phyloP scores from a whole-genome alignment of 352 stramenopile genomes.

The Plasmopara viticola region DNA sequence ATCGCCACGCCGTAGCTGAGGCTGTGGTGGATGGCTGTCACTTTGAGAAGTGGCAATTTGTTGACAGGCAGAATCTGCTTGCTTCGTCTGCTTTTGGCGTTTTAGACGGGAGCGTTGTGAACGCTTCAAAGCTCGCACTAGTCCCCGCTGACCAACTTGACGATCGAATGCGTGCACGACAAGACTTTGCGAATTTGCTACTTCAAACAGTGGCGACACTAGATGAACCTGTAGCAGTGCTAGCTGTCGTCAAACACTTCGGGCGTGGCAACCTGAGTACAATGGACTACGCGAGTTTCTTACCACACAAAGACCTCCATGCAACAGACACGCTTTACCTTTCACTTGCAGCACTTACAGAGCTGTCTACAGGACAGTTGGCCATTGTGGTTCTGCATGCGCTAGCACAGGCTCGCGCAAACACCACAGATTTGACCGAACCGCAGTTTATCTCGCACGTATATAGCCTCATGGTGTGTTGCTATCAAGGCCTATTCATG shows the following conservation, averaged over 20 bases:
- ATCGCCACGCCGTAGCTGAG: slow-evolving; percentile 18
- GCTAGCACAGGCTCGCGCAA: slow-evolving; percentile 26
- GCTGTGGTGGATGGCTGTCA: slow-evolving; percentile 21
- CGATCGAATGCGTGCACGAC: slow-evolving; percentile 24
- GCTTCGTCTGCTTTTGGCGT: slow-evolving; percentile 18
- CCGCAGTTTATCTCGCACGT: slow-evolving; percentile 43
- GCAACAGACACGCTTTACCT: slow-evolving; percentile 29
- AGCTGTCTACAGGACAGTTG: slow-evolving; percentile 45
- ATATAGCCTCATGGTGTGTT: slow-evolving; percentile 46
- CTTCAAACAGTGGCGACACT: slow-evolving; percentile 16
- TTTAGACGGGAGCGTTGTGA: slow-evolving; percentile 4
- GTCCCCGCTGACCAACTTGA: slow-evolving; percentile 15
- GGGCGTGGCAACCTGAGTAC: slow-evolving; percentile 4
- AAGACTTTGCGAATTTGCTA: slow-evolving; percentile 29
- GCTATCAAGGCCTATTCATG: slow-evolving; percentile 54
- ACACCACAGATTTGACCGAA: slow-evolving; percentile 36
- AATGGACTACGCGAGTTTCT: slow-evolving; percentile 16
- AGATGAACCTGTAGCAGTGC: background rate
- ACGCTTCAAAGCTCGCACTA: background rate
- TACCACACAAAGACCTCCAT: background rate
- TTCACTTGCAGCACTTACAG: slow-evolving; percentile 20
- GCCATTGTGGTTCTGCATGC: slow-evolving; percentile 51
- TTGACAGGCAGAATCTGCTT: slow-evolving; percentile 1
- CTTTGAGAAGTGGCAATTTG: slow-evolving; percentile 7
- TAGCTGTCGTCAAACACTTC: slow-evolving; percentile 13